Percentiles rank a stretch among this genome's conserved stretches.
These are phyloP conservation scores for Ceratorhiza oryzae-sativae DNA, from an alignment of 1,284 basidiomycete species.

Conservation along the genomic window DNA sequence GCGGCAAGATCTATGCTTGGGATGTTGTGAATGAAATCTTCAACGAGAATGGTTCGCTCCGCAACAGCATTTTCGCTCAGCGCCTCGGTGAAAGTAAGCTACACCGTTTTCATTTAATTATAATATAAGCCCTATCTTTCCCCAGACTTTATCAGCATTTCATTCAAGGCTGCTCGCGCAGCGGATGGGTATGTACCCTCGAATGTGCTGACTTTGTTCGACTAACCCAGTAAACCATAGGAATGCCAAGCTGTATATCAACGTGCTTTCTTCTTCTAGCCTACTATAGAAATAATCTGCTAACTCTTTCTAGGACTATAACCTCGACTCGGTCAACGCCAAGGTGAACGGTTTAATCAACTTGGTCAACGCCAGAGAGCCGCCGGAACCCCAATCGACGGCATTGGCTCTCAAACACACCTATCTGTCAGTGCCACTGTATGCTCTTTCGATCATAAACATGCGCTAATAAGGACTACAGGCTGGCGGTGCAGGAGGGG, in stretches of 20 bases:
- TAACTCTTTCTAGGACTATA: slow-evolving; percentile 24
- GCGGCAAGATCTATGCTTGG: slow-evolving; percentile 56
- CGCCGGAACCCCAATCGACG: slow-evolving; percentile 49
- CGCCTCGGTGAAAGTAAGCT: slow-evolving; percentile 50
- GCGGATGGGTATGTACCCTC: slow-evolving; percentile 42
- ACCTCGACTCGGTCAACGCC: slow-evolving; percentile 42
- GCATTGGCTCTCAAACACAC: slow-evolving; percentile 52
- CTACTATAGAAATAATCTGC: too few species aligned
- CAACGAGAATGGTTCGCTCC: background rate
- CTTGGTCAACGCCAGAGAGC: slow-evolving; percentile 58
- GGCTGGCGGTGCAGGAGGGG: slow-evolving; percentile 30
- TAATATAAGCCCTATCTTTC: background rate
- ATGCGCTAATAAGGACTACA: background rate
- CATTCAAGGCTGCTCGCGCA: slow-evolving; percentile 43
- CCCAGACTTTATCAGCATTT: background rate
- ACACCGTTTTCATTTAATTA: background rate
- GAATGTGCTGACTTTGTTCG: too few species aligned
- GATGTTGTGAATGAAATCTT: background rate
- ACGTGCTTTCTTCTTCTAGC: background rate
- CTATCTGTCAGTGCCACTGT: slow-evolving; percentile 44
- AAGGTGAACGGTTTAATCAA: slow-evolving; percentile 63
- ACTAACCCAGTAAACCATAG: background rate
- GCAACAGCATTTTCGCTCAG: slow-evolving; percentile 48
- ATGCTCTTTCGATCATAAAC: slow-evolving; percentile 37
- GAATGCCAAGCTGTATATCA: slow-evolving; percentile 45